Base-by-base conservation (phyloP, 352 stramenopile species). In the Phytophthora pisi region DNA sequence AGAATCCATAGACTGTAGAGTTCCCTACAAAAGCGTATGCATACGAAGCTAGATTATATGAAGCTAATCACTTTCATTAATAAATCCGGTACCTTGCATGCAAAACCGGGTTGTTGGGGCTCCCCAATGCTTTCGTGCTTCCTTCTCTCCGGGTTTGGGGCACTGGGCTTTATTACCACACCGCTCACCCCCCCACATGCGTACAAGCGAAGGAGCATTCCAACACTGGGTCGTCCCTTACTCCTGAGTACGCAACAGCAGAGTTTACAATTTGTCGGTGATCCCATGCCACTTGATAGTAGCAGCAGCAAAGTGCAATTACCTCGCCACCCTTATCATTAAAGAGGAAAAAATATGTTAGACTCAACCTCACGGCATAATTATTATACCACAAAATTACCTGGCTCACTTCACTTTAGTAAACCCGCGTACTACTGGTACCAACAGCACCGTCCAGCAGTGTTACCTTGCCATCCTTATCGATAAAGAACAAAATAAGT, bases 21-120 rank as follows among this genome's bases (percentile, higher is more conserved):
- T 46, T 46, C 40, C 40, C 40, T 46, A 46, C 40, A 46, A 46
- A 46, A 45, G 38, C 5, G 13, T 46, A 46, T 46, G 15, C 38
- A 23, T 46, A 46, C 38, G 38, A 46, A 46, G 2, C 15, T 23
- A 46, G 15, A 46, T 46, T 20, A 20, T 13, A 45, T 45, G 13
- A 45, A 45, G 38, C 38, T 45, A 45, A 45, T 20, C 15, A 45
- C 4, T 45, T 45, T 45, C 13, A 9, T 45, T 45, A 45, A 45
- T 45, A 45, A 20, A 45, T 8, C 13, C 13, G 38, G 13, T 45
- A 45, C 38, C 38, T 45, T 45, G 38, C 13, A 45, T 45, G 1
- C 15, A 20, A 20, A 20, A 20, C 15, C 4, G 0, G 13, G 1
- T 20, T 20, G 38, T 45, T 45, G 38, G 15, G 38, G 10, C 38